Evolutionary conservation across 2,329 filamentous ascomycete species (phyloP).

Genomic region (Graphiopsis chlorocephala): DNA sequence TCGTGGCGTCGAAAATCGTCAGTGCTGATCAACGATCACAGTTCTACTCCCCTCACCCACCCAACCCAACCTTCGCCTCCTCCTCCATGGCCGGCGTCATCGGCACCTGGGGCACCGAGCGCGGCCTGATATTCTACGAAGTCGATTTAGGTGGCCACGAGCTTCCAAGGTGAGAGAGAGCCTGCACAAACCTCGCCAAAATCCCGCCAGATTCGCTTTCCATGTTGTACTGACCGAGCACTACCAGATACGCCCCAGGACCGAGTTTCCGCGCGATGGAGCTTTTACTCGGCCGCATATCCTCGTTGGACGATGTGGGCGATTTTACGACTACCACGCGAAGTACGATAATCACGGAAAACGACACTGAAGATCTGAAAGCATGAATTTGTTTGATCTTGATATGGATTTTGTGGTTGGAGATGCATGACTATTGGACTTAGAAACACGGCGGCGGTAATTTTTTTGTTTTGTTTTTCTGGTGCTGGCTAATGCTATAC

Average conservation of each 20-base stretch:
- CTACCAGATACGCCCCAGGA: constrained; percentile 39
- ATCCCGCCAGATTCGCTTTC: too few relatives aligned
- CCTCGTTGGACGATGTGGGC: constrained; percentile 33
- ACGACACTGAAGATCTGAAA: neutral
- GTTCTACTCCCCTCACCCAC: constrained; percentile 46
- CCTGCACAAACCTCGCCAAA: too few relatives aligned
- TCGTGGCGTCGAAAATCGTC: neutral
- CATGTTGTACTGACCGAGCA: neutral
- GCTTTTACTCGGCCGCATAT: constrained; percentile 41
- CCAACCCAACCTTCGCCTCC: constrained; percentile 38
- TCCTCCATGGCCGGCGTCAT: constrained; percentile 42
- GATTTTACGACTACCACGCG: neutral
- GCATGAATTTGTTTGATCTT: neutral
- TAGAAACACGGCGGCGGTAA: neutral
- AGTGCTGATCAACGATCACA: neutral
- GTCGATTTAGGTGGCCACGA: constrained; percentile 43
- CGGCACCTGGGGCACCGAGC: constrained; percentile 42
- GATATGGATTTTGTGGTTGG: neutral
- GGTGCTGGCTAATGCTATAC: neutral
- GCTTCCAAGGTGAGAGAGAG: constrained; percentile 37
- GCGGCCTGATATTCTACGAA: constrained; percentile 47
- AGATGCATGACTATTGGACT: neutral
- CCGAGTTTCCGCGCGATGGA: constrained; percentile 44
- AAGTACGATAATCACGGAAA: neutral
- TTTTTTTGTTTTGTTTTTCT: neutral